Evolutionary conservation across 2,329 filamentous ascomycete species (phyloP).

Genomic region (Tolypocladium album): DNA sequence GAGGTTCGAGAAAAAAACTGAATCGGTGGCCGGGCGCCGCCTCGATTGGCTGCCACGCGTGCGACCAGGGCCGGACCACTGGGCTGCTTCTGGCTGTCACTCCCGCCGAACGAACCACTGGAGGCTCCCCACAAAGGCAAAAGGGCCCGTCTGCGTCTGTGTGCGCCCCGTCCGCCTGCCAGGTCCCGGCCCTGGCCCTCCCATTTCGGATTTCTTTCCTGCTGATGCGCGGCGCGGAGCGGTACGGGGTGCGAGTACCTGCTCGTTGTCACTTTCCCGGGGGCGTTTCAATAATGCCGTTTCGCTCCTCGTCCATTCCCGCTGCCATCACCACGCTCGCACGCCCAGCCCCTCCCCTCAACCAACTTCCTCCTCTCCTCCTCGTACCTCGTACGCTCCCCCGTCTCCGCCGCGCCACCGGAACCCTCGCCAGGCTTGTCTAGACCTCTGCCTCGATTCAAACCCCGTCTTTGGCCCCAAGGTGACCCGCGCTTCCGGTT

Average conservation of each 20-base stretch:
- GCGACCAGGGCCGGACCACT: not conserved
- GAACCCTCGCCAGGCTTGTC: not conserved
- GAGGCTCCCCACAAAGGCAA: not conserved
- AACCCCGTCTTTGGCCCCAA: not conserved
- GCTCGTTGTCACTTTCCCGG: not conserved
- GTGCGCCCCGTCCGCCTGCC: no score
- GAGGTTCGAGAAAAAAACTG: not conserved
- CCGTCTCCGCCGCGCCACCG: not conserved
- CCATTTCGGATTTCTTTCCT: no score
- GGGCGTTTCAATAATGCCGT: not conserved
- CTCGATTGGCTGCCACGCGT: not conserved
- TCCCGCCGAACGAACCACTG: not conserved
- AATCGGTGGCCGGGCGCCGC: not conserved
- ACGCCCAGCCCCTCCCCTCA: not conserved
- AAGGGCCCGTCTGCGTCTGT: no score
- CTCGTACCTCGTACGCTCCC: not conserved
- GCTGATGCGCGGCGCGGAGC: not conserved
- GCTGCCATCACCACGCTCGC: not conserved
- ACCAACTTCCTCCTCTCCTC: not conserved
- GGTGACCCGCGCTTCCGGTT: not conserved
- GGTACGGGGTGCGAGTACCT: not conserved
- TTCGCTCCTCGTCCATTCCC: not conserved
- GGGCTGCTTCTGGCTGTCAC: not conserved
- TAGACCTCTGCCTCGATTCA: not conserved
- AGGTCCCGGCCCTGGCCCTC: not conserved